Percentiles rank a stretch among this genome's conserved stretches.
Evolutionary conservation across 2,329 filamentous ascomycete species (phyloP).

Genomic region (Fragosphaeria purpurea): DNA sequence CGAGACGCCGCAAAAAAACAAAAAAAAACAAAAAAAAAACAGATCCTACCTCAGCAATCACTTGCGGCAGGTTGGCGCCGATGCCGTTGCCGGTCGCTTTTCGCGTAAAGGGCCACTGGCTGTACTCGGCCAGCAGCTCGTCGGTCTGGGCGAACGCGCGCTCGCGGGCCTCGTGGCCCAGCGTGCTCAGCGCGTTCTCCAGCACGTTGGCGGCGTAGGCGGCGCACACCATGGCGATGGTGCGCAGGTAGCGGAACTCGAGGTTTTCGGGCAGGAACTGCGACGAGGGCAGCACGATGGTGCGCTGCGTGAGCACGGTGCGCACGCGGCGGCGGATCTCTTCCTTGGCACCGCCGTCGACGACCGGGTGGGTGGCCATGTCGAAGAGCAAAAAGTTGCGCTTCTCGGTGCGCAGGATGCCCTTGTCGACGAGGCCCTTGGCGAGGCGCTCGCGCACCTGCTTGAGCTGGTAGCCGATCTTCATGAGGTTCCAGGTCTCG

Average conservation of each 20-base stretch:
- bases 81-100: constrained; percentile 72
- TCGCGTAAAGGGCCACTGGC: constrained; percentile 91
- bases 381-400: constrained; percentile 99
- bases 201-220: constrained; percentile 97
- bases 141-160: constrained; percentile 95
- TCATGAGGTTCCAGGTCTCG: constrained; percentile 99
- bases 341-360: constrained; percentile 92
- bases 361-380: constrained; percentile 98
- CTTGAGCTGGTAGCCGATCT: constrained; percentile 99
- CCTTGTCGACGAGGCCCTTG: constrained; percentile 97
- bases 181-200: constrained; percentile 89
- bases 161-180: constrained; percentile 90
- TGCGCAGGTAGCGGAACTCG: constrained; percentile 87
- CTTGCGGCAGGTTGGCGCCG: constrained; percentile 82
- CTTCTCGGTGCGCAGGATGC: constrained; percentile 96
- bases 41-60: constrained; percentile 59
- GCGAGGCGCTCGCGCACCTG: constrained; percentile 95
- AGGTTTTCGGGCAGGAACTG: constrained; percentile 90
- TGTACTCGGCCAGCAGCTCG: constrained; percentile 90
- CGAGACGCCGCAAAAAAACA: constrained; percentile 1
- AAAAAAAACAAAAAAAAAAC: background rate
- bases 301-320: constrained; percentile 86
- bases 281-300: constrained; percentile 75
- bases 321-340: constrained; percentile 90
- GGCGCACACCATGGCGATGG: constrained; percentile 92